phyloP scores from a whole-genome alignment of 345 rosid species.

The Eucalyptus leucophloia region DNA sequence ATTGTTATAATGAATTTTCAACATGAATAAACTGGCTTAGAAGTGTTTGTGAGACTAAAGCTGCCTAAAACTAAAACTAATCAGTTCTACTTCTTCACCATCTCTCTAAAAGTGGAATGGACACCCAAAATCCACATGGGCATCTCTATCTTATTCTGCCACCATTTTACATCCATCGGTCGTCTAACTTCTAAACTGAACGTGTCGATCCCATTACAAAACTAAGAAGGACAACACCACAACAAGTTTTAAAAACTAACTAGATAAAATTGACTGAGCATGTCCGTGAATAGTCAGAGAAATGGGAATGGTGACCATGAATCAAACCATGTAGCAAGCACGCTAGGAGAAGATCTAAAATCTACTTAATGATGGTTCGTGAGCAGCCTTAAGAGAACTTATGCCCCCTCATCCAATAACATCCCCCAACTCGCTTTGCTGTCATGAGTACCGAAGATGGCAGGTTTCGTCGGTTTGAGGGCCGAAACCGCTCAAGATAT shows the following conservation, averaged over 20 bases:
- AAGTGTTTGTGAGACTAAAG: not conserved
- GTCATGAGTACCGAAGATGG: not conserved
- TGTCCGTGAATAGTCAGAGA: not conserved
- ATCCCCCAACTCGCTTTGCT: not conserved
- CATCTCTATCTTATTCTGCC: not conserved
- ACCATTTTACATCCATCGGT: not conserved
- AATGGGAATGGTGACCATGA: not conserved
- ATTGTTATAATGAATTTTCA: not conserved
- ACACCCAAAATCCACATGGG: not conserved
- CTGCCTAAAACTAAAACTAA: not conserved
- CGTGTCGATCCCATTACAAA: not conserved
- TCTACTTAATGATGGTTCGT: not conserved
- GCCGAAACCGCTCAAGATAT: not conserved
- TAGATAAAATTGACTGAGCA: not conserved
- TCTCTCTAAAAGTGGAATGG: not conserved
- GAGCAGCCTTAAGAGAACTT: not conserved
- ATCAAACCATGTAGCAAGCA: not conserved
- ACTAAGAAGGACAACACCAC: not conserved
- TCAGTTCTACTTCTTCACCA: not conserved
- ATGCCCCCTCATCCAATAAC: not conserved
- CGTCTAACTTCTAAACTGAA: not conserved
- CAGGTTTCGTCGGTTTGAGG: not conserved
- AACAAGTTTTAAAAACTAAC: not conserved
- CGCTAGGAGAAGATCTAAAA: not conserved
- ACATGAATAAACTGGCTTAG: not conserved